phyloP scores from a whole-genome alignment of 148 eudicot genomes.

The Agrostemma githago region DNA sequence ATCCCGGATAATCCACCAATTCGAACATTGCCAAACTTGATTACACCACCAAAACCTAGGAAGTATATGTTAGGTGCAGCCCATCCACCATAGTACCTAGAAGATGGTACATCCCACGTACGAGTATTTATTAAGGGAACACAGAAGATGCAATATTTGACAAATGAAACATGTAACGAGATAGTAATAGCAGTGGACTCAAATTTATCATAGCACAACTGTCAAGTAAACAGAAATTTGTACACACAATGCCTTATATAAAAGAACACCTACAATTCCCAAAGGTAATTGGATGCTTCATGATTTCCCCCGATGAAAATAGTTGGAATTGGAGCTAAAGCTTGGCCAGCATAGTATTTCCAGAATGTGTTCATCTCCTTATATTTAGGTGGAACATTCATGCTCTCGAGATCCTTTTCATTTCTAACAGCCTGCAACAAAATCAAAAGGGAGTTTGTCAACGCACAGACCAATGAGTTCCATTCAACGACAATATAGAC shows the following conservation, averaged over 20 bases:
- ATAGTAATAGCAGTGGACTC: not conserved
- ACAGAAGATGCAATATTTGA: not conserved
- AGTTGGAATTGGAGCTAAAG: conserved; percentile 90
- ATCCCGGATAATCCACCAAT: conserved; percentile 98
- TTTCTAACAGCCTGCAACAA: conserved; percentile 84
- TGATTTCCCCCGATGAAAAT: conserved; percentile 97
- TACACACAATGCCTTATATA: not conserved
- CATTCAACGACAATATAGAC: not conserved
- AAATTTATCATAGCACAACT: not conserved
- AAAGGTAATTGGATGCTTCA: conserved; percentile 93
- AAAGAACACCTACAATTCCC: conserved; percentile 78
- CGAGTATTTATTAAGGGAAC: not conserved
- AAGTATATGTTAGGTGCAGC: conserved; percentile 91
- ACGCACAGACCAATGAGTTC: not conserved
- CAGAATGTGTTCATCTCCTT: conserved; percentile 86
- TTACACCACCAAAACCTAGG: conserved; percentile 91
- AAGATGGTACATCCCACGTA: conserved; percentile 17
- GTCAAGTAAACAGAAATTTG: not conserved
- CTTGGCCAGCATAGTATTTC: conserved; percentile 95
- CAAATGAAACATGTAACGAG: not conserved
- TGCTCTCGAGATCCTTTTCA: conserved; percentile 75
- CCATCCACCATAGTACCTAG: conserved; percentile 99
- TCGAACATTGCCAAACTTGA: conserved; percentile 88
- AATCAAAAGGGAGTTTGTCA: not conserved
- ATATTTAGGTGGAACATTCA: conserved; percentile 66